phyloP scores from a whole-genome alignment of 345 rosid genomes.

The Dipteronia sinensis region DNA sequence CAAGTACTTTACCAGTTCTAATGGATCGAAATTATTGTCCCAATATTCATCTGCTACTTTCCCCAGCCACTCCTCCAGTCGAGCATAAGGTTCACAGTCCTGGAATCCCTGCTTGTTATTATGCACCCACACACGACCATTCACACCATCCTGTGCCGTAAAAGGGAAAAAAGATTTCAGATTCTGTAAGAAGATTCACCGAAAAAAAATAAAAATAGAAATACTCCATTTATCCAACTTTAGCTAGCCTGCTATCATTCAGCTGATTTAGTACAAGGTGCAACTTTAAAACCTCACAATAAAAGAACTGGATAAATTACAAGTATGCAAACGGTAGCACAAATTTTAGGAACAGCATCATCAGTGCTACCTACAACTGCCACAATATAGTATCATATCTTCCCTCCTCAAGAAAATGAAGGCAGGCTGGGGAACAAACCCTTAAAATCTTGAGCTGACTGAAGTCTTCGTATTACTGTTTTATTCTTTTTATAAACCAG shows the following conservation, averaged over 20 bases:
- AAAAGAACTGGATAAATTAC: background rate
- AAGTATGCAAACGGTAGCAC: background rate
- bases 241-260: background rate
- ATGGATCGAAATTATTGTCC: slow-evolving; percentile 28
- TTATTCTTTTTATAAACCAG: background rate
- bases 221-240: background rate
- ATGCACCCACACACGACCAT: slow-evolving; percentile 33
- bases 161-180: background rate
- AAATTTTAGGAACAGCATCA: background rate
- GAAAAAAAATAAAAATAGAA: background rate
- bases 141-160: slow-evolving; percentile 25
- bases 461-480: background rate
- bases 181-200: background rate
- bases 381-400: background rate
- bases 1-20: slow-evolving; percentile 24
- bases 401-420: background rate
- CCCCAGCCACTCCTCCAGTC: slow-evolving; percentile 38
- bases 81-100: slow-evolving; percentile 39
- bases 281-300: background rate
- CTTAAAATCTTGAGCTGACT: background rate
- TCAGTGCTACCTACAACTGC: background rate
- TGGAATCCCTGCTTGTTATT: slow-evolving; percentile 38
- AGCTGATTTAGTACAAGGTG: background rate
- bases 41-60: slow-evolving; percentile 31
- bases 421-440: background rate